phyloP scores from a whole-genome alignment of 306 rosid genomes.

The Bauhinia variegata region DNA sequence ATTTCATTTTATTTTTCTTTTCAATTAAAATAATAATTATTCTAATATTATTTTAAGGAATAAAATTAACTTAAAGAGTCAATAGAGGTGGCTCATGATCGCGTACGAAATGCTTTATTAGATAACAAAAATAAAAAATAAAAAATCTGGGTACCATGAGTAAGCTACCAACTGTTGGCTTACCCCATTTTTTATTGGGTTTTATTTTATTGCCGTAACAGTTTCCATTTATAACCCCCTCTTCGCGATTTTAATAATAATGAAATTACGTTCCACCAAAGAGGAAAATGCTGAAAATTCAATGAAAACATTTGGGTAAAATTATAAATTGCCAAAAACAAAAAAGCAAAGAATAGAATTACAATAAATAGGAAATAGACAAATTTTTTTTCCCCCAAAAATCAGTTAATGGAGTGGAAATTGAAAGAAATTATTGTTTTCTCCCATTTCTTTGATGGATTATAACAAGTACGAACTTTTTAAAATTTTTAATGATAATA shows the following conservation, averaged over 20 bases:
- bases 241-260: background rate
- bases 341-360: background rate
- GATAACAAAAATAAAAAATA: too few relatives aligned
- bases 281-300: constrained; percentile 2
- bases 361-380: background rate
- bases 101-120: too few relatives aligned
- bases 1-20: background rate
- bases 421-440: background rate
- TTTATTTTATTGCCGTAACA: background rate
- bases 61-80: constrained; percentile 6
- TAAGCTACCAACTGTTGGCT: too few relatives aligned
- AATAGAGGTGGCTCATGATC: constrained; percentile 25
- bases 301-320: background rate
- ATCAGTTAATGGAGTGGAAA: too few relatives aligned
- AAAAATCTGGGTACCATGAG: too few relatives aligned
- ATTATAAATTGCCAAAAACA: too few relatives aligned
- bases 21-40: background rate
- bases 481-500: too few relatives aligned
- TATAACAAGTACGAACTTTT: too few relatives aligned
- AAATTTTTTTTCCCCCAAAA: background rate
- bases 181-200: background rate
- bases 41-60: constrained; percentile 1
- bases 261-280: background rate
- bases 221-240: too few relatives aligned
- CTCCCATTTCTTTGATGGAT: background rate